Evolutionary conservation across 1,284 basidiomycete genomes (phyloP).

Genomic region (Xanthoconium separans): DNA sequence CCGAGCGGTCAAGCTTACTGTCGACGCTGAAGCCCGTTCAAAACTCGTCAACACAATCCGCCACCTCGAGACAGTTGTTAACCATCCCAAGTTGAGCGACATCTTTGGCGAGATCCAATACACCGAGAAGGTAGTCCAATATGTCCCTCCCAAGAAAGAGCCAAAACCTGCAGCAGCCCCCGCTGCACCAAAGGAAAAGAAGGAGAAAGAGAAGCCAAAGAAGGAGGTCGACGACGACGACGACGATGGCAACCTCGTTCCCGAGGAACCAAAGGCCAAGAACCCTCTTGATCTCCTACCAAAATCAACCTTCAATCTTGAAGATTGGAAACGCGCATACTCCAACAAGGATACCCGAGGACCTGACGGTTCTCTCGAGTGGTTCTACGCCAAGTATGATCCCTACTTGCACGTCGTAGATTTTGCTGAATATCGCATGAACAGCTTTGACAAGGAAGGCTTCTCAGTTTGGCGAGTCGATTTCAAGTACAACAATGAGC

Average conservation of each 20-base stretch:
- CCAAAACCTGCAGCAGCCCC: conserved; percentile 41
- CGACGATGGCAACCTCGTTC: conserved; percentile 62
- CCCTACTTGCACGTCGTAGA: conserved; percentile 1
- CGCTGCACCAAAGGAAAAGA: conserved; percentile 50
- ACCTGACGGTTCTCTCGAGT: conserved; percentile 70
- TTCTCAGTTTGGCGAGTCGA: conserved; percentile 92
- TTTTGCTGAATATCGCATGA: conserved; percentile 23
- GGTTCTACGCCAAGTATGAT: conserved; percentile 87
- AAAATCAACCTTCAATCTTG: conserved; percentile 91
- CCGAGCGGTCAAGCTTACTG: conserved; percentile 46
- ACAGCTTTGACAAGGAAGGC: conserved; percentile 86
- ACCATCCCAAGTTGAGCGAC: conserved; percentile 74
- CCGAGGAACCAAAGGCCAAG: conserved; percentile 78
- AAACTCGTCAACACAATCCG: conserved; percentile 81
- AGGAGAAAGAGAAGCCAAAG: conserved; percentile 60
- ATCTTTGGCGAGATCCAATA: conserved; percentile 65
- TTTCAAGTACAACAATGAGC: conserved; percentile 97
- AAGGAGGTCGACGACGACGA: conserved; percentile 65
- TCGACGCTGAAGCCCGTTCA: conserved; percentile 67
- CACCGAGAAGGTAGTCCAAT: conserved; percentile 72
- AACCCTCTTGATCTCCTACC: conserved; percentile 94
- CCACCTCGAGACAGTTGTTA: conserved; percentile 79
- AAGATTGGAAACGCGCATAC: conserved; percentile 98
- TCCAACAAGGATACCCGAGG: conserved; percentile 95
- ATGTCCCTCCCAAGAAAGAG: conserved; percentile 75